Percentiles rank a stretch among this genome's conserved stretches.
phyloP scores from a whole-genome alignment of 164 flowering plant genomes.

The Cinnamomum micranthum region DNA sequence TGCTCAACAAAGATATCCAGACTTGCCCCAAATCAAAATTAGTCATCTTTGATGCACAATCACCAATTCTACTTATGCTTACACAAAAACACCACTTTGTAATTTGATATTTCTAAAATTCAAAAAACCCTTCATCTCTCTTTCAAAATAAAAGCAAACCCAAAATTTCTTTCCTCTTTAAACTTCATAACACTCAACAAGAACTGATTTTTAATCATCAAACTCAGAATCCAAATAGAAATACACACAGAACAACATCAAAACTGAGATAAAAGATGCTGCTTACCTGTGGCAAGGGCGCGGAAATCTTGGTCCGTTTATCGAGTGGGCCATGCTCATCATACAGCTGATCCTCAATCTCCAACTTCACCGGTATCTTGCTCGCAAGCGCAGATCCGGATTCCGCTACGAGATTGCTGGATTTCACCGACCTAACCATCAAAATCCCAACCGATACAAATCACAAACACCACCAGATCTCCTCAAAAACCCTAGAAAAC shows the following conservation, averaged over 20 bases:
- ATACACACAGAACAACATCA: too few species aligned
- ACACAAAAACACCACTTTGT: too few species aligned
- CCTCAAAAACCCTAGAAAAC: background rate
- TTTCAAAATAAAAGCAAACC: background rate
- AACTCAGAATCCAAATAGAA: background rate
- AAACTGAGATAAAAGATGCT: background rate
- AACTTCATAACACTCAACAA: background rate
- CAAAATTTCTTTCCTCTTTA: background rate
- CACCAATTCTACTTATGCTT: too few species aligned
- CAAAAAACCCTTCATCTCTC: background rate
- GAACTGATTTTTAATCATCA: background rate
- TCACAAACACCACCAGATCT: slow-evolving; percentile 3
- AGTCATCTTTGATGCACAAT: too few species aligned
- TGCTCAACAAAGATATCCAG: too few species aligned
- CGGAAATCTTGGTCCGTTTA: slow-evolving; percentile 44
- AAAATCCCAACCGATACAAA: slow-evolving; percentile 2
- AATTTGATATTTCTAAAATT: too few species aligned
- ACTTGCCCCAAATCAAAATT: too few species aligned
- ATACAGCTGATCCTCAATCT: slow-evolving; percentile 51
- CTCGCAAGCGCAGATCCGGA: slow-evolving; percentile 27
- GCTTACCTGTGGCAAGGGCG: slow-evolving; percentile 35
- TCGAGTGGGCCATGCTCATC: slow-evolving; percentile 45
- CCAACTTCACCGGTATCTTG: slow-evolving; percentile 48
- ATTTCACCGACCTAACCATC: slow-evolving; percentile 63
- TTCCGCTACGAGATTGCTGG: slow-evolving; percentile 32